These are phyloP conservation scores for Pisolithus thermaeus DNA, from an alignment of 1,284 basidiomycete species.

Conservation along the genomic window DNA sequence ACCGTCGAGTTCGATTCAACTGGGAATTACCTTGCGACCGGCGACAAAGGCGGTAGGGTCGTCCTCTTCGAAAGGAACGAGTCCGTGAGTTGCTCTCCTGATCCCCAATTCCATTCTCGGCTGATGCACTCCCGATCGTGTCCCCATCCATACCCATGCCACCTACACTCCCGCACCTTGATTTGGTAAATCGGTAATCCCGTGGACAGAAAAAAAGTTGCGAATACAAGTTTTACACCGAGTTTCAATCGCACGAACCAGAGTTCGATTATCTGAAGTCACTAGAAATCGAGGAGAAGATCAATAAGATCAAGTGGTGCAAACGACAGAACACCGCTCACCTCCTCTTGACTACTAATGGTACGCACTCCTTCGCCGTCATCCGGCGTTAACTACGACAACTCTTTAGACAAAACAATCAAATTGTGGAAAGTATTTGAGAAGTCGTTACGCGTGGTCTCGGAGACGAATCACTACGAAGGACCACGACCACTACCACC, in stretches of 20 bases:
- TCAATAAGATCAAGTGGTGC: slow-evolving; percentile 99
- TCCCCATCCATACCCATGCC: slow-evolving; percentile 5
- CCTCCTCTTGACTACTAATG: slow-evolving; percentile 96
- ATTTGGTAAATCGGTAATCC: background rate
- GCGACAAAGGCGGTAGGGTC: slow-evolving; percentile 98
- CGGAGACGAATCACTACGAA: slow-evolving; percentile 93
- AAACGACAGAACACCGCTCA: slow-evolving; percentile 96
- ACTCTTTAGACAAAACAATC: slow-evolving; percentile 90
- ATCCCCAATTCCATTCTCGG: slow-evolving; percentile 8
- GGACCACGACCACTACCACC: slow-evolving; percentile 63
- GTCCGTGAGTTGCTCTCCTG: slow-evolving; percentile 57
- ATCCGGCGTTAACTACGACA: slow-evolving; percentile 1
- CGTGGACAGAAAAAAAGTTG: slow-evolving; percentile 90
- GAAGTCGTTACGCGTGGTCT: slow-evolving; percentile 93
- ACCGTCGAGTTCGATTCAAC: slow-evolving; percentile 99
- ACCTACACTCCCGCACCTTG: background rate
- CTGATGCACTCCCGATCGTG: slow-evolving; percentile 29
- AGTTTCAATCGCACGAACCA: slow-evolving; percentile 99
- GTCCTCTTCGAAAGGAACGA: slow-evolving; percentile 99
- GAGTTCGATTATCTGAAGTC: slow-evolving; percentile 99
- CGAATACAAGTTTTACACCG: slow-evolving; percentile 99
- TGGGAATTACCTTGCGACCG: slow-evolving; percentile 98
- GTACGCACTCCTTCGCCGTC: slow-evolving; percentile 38
- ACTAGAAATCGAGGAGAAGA: slow-evolving; percentile 99
- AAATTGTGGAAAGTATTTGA: slow-evolving; percentile 99